Conservation (phyloP, 2,329 filamentous ascomycete genomes). For the Tolypocladium ovalisporum region DNA sequence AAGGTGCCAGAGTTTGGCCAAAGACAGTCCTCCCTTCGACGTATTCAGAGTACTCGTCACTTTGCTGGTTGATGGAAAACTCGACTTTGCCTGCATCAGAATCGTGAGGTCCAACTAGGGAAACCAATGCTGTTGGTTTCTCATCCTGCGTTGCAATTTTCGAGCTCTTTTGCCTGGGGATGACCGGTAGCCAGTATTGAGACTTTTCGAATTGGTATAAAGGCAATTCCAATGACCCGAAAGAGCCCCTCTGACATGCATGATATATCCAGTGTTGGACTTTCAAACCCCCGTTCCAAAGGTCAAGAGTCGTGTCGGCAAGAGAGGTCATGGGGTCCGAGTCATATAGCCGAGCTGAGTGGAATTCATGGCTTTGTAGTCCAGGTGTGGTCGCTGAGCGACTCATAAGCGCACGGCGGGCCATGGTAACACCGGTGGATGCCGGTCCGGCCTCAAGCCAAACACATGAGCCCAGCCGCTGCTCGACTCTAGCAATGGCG, state of each 20-base stretch:
- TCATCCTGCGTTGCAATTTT: background rate
- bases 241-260: conserved; percentile 1
- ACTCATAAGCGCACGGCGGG: conserved; percentile 13
- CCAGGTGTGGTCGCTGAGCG: background rate
- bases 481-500: conserved; percentile 14
- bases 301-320: conserved; percentile 1
- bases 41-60: background rate
- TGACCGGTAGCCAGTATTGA: conserved; percentile 12
- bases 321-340: background rate
- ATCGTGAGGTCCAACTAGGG: background rate
- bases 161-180: background rate
- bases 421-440: conserved; percentile 22
- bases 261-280: conserved; percentile 15
- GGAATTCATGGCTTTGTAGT: background rate
- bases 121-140: background rate
- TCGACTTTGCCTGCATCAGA: background rate
- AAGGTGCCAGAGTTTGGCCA: background rate
- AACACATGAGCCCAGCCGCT: conserved; percentile 9
- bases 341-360: background rate
- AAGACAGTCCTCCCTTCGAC: background rate
- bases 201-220: conserved; percentile 17
- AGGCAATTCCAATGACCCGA: conserved; percentile 11
- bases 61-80: background rate
- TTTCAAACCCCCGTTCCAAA: conserved; percentile 9
- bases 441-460: conserved; percentile 23